Evolutionary conservation across 306 rosid species (phyloP), one percentile per base, ranked within the genome.

Genomic region (Prunus mira): DNA sequence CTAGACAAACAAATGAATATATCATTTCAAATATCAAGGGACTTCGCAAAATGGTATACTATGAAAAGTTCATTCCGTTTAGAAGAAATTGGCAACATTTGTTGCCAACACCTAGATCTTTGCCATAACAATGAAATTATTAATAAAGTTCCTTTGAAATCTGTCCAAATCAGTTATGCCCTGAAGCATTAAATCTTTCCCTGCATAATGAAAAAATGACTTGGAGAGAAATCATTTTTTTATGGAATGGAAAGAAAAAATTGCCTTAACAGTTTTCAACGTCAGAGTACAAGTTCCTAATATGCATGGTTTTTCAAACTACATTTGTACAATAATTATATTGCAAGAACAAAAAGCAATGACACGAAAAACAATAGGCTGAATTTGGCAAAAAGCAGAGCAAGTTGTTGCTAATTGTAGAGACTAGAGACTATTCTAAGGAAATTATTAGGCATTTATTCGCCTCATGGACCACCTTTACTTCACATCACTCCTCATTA

Each of bases 131-230:
- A 58, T 56, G 56, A 43, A 32, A 45, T 28, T 76, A 24, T 38
- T 52, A 20, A 8, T 3, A 43, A 22, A 17, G 27, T 55, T 22
- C 65, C 30, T 25, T 56, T 56, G 14, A 57, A 67, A 68, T 56
- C 80, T 77, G 11, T 51, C 72, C 76, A 15, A 12, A 38, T 71
- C 19, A 51, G 17, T 12, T 75, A 65, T 30, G 45, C 65, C 43
- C 38, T 18, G 67, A 43, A 41, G 57, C 54, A 67, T 47, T 19
- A 65, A 49, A 6, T n/a, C 3, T 57, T 61, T 62, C 14, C 67
- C 52, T 54, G 47, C 38, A 6, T 14, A 46, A 45, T n/a, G 51
- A 38, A 77, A 18, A 68, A 74, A 24, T 15, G 69, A 67, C 68
- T 50, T 45, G 18, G 67, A 64, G 15, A 32, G 65, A 50, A 47